Conservation (phyloP, 257 asterid genomes). For the Jacaranda copaia region DNA sequence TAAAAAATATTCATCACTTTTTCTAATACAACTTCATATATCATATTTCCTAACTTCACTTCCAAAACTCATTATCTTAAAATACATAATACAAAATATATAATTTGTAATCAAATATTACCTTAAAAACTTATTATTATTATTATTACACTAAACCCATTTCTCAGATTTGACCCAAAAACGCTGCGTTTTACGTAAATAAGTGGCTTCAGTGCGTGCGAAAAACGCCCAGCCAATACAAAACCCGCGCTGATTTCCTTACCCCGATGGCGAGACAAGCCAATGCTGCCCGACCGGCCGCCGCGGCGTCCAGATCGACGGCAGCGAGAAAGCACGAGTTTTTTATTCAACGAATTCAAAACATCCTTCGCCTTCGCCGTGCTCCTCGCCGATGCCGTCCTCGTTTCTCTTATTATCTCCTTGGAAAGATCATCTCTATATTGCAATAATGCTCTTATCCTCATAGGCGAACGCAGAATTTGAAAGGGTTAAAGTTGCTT, state of each 20-base stretch:
- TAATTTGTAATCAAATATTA: too few species aligned
- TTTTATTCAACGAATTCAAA: slow-evolving; percentile 36
- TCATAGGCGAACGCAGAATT: too few species aligned
- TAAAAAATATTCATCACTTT: too few species aligned
- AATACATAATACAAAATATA: too few species aligned
- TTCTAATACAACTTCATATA: too few species aligned
- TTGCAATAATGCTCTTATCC: too few species aligned
- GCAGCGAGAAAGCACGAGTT: slow-evolving; percentile 32
- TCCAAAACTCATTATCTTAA: too few species aligned
- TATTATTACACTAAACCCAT: too few species aligned
- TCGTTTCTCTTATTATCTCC: slow-evolving; percentile 68
- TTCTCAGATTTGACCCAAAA: slow-evolving; percentile 2
- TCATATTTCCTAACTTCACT: too few species aligned
- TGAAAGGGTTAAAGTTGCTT: too few species aligned
- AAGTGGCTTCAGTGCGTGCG: not conserved
- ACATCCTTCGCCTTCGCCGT: slow-evolving; percentile 56
- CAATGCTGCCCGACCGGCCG: slow-evolving; percentile 53
- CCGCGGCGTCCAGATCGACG: slow-evolving; percentile 41
- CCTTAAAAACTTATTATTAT: too few species aligned
- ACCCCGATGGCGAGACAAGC: slow-evolving; percentile 51
- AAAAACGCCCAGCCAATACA: slow-evolving; percentile 27
- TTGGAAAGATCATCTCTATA: slow-evolving; percentile 37
- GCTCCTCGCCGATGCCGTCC: slow-evolving; percentile 72
- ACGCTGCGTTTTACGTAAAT: slow-evolving; percentile 43
- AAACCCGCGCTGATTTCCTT: slow-evolving; percentile 34